Base-by-base conservation (phyloP, 2,329 filamentous ascomycete species). In the Ophiosphaerella korrae region DNA sequence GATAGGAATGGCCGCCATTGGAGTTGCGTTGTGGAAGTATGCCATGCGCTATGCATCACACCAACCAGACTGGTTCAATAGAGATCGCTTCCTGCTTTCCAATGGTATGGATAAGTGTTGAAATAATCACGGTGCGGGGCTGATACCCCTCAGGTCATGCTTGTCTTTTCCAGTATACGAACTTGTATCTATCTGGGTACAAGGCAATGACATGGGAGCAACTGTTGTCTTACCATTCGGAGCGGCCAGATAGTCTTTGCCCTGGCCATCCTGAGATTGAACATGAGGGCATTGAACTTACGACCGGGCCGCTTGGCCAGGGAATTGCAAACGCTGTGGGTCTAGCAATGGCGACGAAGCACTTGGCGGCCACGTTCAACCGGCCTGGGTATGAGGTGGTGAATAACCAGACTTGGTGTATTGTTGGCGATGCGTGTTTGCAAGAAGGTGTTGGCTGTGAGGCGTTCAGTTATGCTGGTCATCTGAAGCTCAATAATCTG, bases 1-100 rank as follows among this genome's bases (percentile, higher is more conserved):
- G 14, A 84, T 85, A 66, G 82, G 83, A 33, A 85, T 86, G 75
- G 83, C 82, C 18, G 83, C 81, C 3, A 86, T 87, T 47, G 84
- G 84, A 8, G 74, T 86, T 18, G 80, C 83, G 0, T 66, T 86
- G 3, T 87, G 80, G 78, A 86, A 85, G 59, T 85, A 87, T 62
- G 75, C 76, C 5, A 87, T 87, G 84, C 75, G 76, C 39, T 87
- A 84, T 61, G 78, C 81, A 2, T 84, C 84, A 0, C 70, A 73
- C n/a, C 79, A 79, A 35, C 79, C 81, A 7, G 63, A 76, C 36
- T 87, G 75, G 66, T 85, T 86, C 74, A 84, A 87, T 66, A 76
- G 84, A 32, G 84, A 87, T 58, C 79, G 83, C 18, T 86, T 87
- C 59, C 80, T 87, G 6, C 75, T 87, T 9, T 86, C 83, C 18